Conservation (phyloP, 495 filamentous ascomycete species). For the Lepidopterella palustris region DNA sequence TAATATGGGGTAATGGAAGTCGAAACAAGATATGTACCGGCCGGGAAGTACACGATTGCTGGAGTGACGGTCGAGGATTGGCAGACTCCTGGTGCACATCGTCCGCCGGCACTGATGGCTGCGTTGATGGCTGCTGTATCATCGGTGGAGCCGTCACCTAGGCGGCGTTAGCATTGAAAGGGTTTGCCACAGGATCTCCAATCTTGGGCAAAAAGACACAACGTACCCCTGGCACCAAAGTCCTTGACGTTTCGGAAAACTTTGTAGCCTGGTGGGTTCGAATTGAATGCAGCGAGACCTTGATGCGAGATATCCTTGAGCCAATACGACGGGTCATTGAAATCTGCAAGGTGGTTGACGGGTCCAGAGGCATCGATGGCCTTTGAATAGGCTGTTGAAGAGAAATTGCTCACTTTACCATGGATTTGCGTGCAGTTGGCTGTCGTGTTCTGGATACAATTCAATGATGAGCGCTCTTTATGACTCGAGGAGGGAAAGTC, state of each 20-base stretch:
- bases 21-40: conserved; percentile 33
- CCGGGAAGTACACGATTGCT: conserved; percentile 36
- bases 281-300: conserved; percentile 30
- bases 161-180: conserved; percentile 18
- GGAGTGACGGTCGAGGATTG: conserved; percentile 69
- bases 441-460: no score
- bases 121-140: conserved; percentile 86
- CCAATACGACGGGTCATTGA: conserved; percentile 17
- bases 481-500: background rate
- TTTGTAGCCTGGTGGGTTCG: conserved; percentile 47
- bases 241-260: conserved; percentile 87
- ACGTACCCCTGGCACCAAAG: conserved; percentile 28
- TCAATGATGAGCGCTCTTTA: no score
- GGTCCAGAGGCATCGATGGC: background rate
- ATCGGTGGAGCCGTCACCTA: conserved; percentile 71
- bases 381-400: background rate
- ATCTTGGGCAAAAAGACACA: background rate
- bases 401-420: background rate
- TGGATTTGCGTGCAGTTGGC: background rate
- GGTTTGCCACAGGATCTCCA: no score
- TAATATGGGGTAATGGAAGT: conserved; percentile 33
- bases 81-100: conserved; percentile 64
- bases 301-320: conserved; percentile 24
- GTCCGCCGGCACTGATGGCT: conserved; percentile 68
- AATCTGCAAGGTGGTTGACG: background rate